These are phyloP conservation scores for Saccharomycopsis guyanensis DNA, from an alignment of 805 yeast genomes.

Conservation along the genomic window DNA sequence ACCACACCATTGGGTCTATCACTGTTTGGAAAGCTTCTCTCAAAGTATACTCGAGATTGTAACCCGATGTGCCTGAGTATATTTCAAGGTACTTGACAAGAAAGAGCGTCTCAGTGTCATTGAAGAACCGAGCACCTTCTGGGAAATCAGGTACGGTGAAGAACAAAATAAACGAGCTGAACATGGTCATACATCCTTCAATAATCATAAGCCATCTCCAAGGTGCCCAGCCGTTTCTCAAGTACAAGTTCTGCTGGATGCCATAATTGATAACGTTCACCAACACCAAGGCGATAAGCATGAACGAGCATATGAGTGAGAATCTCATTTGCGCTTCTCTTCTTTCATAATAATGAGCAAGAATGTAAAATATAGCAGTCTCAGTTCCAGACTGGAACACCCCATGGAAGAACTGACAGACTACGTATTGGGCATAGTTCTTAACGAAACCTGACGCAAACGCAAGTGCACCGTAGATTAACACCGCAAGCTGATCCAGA, in stretches of 20 bases:
- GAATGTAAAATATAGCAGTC: constrained; percentile 65
- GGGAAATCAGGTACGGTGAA: constrained; percentile 67
- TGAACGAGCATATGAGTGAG: constrained; percentile 57
- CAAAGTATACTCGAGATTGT: constrained; percentile 37
- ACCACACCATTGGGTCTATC: constrained; percentile 50
- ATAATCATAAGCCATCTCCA: constrained; percentile 48
- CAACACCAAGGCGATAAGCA: constrained; percentile 71
- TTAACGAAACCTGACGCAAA: constrained; percentile 57
- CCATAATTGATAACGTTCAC: constrained; percentile 27
- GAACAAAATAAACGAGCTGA: constrained; percentile 27
- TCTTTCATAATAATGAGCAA: constrained; percentile 57
- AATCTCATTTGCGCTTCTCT: constrained; percentile 64
- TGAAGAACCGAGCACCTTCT: constrained; percentile 51
- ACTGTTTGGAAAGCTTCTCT: constrained; percentile 40
- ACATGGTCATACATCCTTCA: constrained; percentile 34
- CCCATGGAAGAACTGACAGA: constrained; percentile 59
- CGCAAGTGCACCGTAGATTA: constrained; percentile 55
- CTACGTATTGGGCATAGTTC: constrained; percentile 49
- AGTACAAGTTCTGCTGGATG: constrained; percentile 29
- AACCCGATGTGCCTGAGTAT: constrained; percentile 43
- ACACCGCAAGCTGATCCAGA: constrained; percentile 54
- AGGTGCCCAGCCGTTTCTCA: constrained; percentile 35
- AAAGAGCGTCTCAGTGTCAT: constrained; percentile 43
- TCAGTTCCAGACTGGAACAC: constrained; percentile 63
- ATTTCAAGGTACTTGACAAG: constrained; percentile 51